Base-by-base conservation (phyloP, 1,284 basidiomycete species). In the Ustilago trichophora region DNA sequence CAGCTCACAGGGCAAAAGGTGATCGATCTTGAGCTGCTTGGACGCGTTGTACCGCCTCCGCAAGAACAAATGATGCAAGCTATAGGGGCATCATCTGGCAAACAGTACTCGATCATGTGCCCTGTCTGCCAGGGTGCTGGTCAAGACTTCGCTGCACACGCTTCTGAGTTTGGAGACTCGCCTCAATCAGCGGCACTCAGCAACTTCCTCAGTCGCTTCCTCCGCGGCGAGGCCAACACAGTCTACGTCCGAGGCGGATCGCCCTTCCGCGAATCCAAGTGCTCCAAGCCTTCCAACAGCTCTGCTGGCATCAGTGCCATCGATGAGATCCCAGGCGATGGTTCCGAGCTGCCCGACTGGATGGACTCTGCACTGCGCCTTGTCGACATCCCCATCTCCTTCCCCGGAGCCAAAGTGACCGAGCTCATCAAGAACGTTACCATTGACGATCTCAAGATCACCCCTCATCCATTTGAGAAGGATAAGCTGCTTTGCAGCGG, bases 381-480 rank as follows among this genome's bases (percentile, higher is more conserved):
- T 12, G 36, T 78, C 19, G 64, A 74, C 24, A 18, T 78, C 11
- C 74, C 76, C 26, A 75, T 76, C 55, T 63, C 59, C n/a, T 78
- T 78, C 59, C 76, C 76, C 2, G 76, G 76, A 1, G 65, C 64
- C 25, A 67, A 72, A 27, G 74, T 76, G 29, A 78, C 76, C 11
- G 76, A 78, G 35, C 62, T 78, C 18, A 74, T 78, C 64, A 70
- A 71, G 54, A 74, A 78, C 36, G 74, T 78, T n/a, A 75, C 74
- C 25, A 78, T 78, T 42, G 40, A 64, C 32, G 72, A 78, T 31
- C 59, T 78, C 50, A 72, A 75, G 55, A 76, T 78, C 48, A 60
- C 72, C 18, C 69, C 76, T 16, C 76, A 78, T 48, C 74, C 74
- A 18, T 76, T 75, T 26, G 72, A 71, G 41, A 34, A 68, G 24